phyloP scores from a whole-genome alignment of 805 yeast genomes.

The Metschnikowia cerradonensis region DNA sequence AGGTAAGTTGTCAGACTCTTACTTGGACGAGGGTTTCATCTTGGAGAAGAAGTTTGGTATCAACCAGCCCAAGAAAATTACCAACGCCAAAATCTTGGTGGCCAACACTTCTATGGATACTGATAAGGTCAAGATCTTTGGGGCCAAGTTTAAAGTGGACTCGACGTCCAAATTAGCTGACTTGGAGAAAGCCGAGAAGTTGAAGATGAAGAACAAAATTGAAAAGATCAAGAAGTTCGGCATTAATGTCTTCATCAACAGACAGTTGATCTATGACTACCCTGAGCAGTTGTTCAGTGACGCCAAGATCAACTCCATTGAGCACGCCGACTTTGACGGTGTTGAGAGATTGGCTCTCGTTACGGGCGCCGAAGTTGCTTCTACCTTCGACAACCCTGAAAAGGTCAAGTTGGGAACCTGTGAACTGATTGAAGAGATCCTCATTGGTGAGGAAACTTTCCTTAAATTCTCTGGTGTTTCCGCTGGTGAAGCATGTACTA shows the following conservation, averaged over 20 bases:
- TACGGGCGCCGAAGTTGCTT: slow-evolving; percentile 97
- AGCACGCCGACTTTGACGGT: slow-evolving; percentile 98
- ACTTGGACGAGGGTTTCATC: slow-evolving; percentile 93
- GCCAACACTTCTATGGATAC: slow-evolving; percentile 97
- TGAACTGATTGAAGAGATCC: slow-evolving; percentile 83
- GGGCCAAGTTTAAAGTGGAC: slow-evolving; percentile 96
- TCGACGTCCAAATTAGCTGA: slow-evolving; percentile 92
- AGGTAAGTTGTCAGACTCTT: slow-evolving; percentile 87
- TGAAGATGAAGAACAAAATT: slow-evolving; percentile 86
- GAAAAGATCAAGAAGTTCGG: slow-evolving; percentile 85
- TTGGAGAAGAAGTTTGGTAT: slow-evolving; percentile 90
- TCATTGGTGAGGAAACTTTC: slow-evolving; percentile 89
- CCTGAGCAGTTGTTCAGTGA: slow-evolving; percentile 95
- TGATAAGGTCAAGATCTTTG: slow-evolving; percentile 94
- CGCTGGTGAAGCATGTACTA: slow-evolving; percentile 93
- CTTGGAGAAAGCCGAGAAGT: slow-evolving; percentile 88
- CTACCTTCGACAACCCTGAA: slow-evolving; percentile 92
- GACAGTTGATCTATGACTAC: slow-evolving; percentile 96
- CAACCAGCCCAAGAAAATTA: slow-evolving; percentile 82
- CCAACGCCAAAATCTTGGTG: slow-evolving; percentile 80
- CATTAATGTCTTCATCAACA: slow-evolving; percentile 85
- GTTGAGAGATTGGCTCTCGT: slow-evolving; percentile 94
- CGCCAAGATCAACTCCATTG: slow-evolving; percentile 82
- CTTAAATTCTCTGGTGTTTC: slow-evolving; percentile 93
- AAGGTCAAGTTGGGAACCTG: slow-evolving; percentile 83